Base-by-base conservation (phyloP, 352 stramenopile genomes). In the Phytophthora pisi region DNA sequence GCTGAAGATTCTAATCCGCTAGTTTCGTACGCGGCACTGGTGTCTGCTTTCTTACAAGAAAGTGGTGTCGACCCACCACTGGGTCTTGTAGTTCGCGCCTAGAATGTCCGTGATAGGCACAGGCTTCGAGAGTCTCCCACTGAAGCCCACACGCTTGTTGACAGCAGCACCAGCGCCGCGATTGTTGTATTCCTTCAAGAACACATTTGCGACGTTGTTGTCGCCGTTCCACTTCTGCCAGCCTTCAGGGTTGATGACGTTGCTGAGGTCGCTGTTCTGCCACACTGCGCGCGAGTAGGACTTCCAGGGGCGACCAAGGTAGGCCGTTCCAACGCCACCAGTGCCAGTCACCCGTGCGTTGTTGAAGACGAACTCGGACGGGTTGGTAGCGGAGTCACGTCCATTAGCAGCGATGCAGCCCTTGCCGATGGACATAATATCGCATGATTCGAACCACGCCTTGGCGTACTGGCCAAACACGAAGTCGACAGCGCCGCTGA, bases 171-270 rank as follows among this genome's bases (percentile, higher is more conserved):
- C 42, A 16, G n/a, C 3, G 42, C 42, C 42, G n/a, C 7, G n/a
- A n/a, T 49, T 49, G 42, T 49, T 49, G 42, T 15, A 49, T n/a
- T 49, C 42, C 42, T 49, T 49, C 6, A 49, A 26, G 42, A 24
- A 24, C 24, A 49, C 42, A 16, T 49, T 26, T 16, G 0, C 42
- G 7, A 26, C 6, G n/a, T 49, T 49, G 42, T 49, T 49, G n/a
- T 49, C 7, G 4, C n/a, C 42, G 11, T 49, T 49, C 42, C 42
- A 49, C 13, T 49, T 49, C 0, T 49, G 6, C 42, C 42, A 49
- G 11, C 42, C 42, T 24, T 49, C 16, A 15, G 42, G 42, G n/a
- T 49, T 49, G 42, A 49, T 49, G 0, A 26, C 42, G n/a, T 49
- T 24, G 16, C 42, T 24, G 0, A 49, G 42, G 7, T 49, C 16